Evolutionary conservation across 331 rosid genomes (phyloP).

Genomic region (Rhamnella rubrinervis): DNA sequence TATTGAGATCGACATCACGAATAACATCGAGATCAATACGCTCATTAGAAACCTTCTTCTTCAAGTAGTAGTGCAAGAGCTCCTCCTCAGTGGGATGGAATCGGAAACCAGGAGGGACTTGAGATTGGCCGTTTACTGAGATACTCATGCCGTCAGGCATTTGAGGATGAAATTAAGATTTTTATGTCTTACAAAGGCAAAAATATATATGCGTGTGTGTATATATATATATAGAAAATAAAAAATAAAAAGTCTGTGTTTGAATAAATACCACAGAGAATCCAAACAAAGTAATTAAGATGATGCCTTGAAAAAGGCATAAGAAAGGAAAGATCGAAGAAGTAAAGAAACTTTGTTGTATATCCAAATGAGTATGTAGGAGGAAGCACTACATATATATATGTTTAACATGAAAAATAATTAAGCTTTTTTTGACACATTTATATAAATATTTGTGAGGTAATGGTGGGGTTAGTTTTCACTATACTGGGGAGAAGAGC

Average conservation of each 20-base stretch:
- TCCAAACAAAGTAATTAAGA: constrained; percentile 16
- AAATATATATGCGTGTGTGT: neutral
- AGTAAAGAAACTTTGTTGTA: constrained; percentile 2
- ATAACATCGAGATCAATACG: constrained; percentile 84
- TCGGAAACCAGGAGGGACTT: constrained; percentile 87
- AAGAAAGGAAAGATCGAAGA: constrained; percentile 20
- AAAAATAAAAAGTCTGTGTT: neutral
- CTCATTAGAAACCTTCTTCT: constrained; percentile 75
- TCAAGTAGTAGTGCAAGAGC: constrained; percentile 77
- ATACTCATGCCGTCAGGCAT: constrained; percentile 80
- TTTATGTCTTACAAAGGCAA: neutral
- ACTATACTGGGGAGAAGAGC: constrained; percentile 42
- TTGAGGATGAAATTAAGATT: neutral
- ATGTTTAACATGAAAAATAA: constrained; percentile 17
- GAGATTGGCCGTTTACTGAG: constrained; percentile 87
- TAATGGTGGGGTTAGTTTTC: constrained; percentile 43
- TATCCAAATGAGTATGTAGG: constrained; percentile 40
- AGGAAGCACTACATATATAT: constrained; percentile 50
- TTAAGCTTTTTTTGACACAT: neutral
- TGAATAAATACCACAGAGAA: neutral
- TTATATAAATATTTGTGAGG: neutral
- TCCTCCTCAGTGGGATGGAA: constrained; percentile 91
- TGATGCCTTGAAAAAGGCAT: constrained; percentile 10
- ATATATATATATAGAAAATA: neutral
- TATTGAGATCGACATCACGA: constrained; percentile 87